Conservation (phyloP, 2,329 filamentous ascomycete species). For the Fusarium scirpi region DNA sequence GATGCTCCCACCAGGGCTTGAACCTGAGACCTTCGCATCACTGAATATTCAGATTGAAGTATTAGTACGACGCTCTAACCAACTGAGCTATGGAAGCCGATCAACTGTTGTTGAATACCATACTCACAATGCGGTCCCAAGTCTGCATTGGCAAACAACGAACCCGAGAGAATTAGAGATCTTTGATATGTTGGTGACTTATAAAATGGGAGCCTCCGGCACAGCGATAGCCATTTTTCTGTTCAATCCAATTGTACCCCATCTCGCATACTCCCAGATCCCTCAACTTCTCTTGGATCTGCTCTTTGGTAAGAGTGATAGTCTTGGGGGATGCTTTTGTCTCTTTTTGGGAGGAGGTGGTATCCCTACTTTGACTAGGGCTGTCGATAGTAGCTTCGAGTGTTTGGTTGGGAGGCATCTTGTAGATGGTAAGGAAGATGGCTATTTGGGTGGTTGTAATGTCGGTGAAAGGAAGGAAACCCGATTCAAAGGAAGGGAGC, state of each 20-base stretch:
- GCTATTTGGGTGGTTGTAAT: neutral
- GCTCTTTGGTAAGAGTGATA: neutral
- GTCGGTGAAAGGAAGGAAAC: neutral
- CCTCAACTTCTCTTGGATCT: neutral
- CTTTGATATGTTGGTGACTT: neutral
- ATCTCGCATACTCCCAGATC: neutral
- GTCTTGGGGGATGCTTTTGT: neutral
- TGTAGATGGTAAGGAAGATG: neutral
- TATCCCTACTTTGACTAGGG: neutral
- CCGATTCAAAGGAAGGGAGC: no score
- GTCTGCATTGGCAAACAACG: fast-evolving
- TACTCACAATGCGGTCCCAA: fast-evolving
- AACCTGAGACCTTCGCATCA: no score
- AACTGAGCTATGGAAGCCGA: no score
- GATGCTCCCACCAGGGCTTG: no score
- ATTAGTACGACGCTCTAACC: no score
- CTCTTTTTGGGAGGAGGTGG: neutral
- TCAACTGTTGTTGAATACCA: no score
- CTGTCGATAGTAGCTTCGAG: neutral
- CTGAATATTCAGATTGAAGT: no score
- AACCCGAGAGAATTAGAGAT: neutral
- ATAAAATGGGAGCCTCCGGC: neutral
- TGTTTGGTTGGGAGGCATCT: neutral
- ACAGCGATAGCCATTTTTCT: neutral
- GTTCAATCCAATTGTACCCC: neutral